Evolutionary conservation across 176 grass and related monocot genomes (phyloP).

Genomic region (Musa acuminata): DNA sequence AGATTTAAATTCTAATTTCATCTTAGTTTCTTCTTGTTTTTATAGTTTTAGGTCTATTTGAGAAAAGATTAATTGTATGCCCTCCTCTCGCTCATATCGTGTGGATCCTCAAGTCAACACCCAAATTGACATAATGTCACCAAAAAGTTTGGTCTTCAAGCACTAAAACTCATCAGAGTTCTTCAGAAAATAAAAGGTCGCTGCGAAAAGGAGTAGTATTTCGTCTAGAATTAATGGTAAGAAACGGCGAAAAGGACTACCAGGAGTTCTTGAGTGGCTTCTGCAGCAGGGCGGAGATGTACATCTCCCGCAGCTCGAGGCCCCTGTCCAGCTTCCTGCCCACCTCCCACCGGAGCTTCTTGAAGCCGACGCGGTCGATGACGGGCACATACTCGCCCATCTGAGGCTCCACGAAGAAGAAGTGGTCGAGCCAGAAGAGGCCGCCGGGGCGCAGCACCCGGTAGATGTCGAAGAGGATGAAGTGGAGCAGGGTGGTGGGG

Average conservation of each 20-base stretch:
- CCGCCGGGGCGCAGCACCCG: constrained; percentile 35
- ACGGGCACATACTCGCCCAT: constrained; percentile 30
- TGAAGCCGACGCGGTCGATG: constrained; percentile 38
- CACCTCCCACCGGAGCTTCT: constrained; percentile 28
- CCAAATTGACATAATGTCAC: no score
- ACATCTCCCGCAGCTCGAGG: constrained; percentile 33
- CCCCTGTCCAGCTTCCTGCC: constrained; percentile 42
- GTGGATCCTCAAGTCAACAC: no score
- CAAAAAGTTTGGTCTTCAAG: no score
- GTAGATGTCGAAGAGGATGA: constrained; percentile 32
- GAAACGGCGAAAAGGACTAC: constrained; percentile 2
- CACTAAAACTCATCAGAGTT: no score
- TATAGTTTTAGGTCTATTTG: no score
- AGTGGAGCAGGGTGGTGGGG: constrained; percentile 28
- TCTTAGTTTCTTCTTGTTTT: no score
- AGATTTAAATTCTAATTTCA: no score
- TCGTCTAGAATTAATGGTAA: no score
- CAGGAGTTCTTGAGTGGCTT: constrained; percentile 43
- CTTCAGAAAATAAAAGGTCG: no score
- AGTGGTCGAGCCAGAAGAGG: constrained; percentile 41
- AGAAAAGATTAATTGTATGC: no score
- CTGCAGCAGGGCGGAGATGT: constrained; percentile 41
- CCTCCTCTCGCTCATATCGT: no score
- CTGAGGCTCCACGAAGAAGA: constrained; percentile 42
- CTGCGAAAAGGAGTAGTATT: no score